Evolutionary conservation across 2,329 filamentous ascomycete species (phyloP).

Genomic region (Ceratocystiopsis brevicomis): DNA sequence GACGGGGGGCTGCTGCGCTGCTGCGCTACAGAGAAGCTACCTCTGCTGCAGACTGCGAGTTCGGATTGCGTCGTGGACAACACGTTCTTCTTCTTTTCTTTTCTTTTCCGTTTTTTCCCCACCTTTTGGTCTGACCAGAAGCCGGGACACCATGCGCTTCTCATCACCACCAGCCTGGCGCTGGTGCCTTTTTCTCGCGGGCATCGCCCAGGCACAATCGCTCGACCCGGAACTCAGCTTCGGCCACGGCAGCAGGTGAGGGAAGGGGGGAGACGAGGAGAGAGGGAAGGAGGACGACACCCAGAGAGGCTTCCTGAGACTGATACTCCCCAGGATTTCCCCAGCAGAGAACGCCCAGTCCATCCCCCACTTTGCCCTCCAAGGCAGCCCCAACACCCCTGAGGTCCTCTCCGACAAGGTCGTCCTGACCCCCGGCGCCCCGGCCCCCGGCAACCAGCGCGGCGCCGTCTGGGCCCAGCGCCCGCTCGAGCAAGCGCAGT

Average conservation of each 20-base stretch:
- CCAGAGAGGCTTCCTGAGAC: too few species aligned
- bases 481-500: slow-evolving; percentile 44
- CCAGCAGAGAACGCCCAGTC: slow-evolving; percentile 33
- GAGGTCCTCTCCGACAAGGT: slow-evolving; percentile 72
- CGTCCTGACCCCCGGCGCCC: slow-evolving; percentile 72
- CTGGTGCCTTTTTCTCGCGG: slow-evolving; percentile 8
- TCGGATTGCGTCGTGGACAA: too few species aligned
- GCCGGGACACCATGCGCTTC: slow-evolving; percentile 5
- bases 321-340: slow-evolving; percentile 36
- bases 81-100: too few species aligned
- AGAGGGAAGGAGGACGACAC: neutral
- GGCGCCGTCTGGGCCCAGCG: slow-evolving; percentile 64
- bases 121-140: too few species aligned
- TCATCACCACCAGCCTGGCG: slow-evolving; percentile 5
- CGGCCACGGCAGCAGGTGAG: slow-evolving; percentile 46
- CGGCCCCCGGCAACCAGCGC: slow-evolving; percentile 67
- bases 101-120: too few species aligned
- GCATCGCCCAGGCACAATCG: slow-evolving; percentile 39
- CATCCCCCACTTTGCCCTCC: slow-evolving; percentile 35
- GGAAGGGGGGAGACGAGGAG: neutral
- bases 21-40: too few species aligned
- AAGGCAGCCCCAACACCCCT: slow-evolving; percentile 34
- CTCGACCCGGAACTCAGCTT: slow-evolving; percentile 61
- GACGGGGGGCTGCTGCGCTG: too few species aligned
- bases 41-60: too few species aligned